Conservation (phyloP, 495 filamentous ascomycete genomes). For the Cercophora samala region DNA sequence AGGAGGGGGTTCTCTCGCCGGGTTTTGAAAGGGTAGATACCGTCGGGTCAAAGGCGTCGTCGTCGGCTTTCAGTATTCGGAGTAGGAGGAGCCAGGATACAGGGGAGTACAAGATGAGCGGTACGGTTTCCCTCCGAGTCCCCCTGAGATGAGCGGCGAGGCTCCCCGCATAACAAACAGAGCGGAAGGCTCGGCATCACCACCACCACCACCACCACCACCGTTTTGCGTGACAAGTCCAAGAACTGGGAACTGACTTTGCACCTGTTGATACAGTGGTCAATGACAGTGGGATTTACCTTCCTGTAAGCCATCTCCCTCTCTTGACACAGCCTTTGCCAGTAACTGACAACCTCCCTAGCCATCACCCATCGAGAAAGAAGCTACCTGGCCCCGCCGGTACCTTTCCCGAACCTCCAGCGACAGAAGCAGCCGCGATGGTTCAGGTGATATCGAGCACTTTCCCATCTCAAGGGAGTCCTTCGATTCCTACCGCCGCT, state of each 20-base stretch:
- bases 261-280: slow-evolving; percentile 60
- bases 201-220: neutral
- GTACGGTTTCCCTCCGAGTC: slow-evolving; percentile 45
- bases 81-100: slow-evolving; percentile 54
- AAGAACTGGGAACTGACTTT: neutral
- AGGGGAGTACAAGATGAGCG: slow-evolving; percentile 78
- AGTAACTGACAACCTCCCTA: slow-evolving; percentile 32
- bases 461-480: slow-evolving; percentile 97
- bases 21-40: slow-evolving; percentile 56
- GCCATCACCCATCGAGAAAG: slow-evolving; percentile 89
- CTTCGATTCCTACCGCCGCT: slow-evolving; percentile 94
- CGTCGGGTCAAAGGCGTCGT: slow-evolving; percentile 53
- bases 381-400: slow-evolving; percentile 75
- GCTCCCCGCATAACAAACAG: neutral
- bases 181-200: neutral
- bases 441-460: slow-evolving; percentile 71
- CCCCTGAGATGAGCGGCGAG: neutral
- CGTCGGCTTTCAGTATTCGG: slow-evolving; percentile 61
- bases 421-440: slow-evolving; percentile 57
- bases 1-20: slow-evolving; percentile 25
- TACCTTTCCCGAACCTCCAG: slow-evolving; percentile 66
- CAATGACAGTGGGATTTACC: slow-evolving; percentile 93
- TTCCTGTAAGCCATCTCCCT: slow-evolving; percentile 62
- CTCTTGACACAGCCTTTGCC: neutral
- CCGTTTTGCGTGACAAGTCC: neutral